phyloP scores from a whole-genome alignment of 768 basidiomycete species.

The Paxillus involutus region DNA sequence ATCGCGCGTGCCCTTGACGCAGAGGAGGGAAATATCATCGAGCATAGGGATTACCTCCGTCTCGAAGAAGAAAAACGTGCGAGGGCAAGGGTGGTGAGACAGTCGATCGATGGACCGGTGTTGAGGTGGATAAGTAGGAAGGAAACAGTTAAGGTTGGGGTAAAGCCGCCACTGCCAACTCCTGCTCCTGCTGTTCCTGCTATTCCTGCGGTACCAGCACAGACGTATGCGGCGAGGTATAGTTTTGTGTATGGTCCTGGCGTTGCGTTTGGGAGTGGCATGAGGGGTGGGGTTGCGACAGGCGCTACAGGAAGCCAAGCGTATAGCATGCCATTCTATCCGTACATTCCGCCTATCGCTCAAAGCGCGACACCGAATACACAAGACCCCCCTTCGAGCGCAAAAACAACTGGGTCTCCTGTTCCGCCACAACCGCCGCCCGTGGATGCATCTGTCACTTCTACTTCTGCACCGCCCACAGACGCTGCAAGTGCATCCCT shows the following conservation, averaged over 20 bases:
- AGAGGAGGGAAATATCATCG: constrained; percentile 80
- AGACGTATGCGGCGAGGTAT: constrained; percentile 16
- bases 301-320: constrained; percentile 15
- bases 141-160: constrained; percentile 54
- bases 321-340: constrained; percentile 28
- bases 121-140: constrained; percentile 68
- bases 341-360: constrained; percentile 17
- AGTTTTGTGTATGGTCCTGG: constrained; percentile 20
- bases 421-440: background rate
- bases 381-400: constrained; percentile 1
- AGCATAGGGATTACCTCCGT: constrained; percentile 77
- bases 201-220: constrained; percentile 7
- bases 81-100: constrained; percentile 57
- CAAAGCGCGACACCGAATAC: constrained; percentile 11
- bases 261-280: background rate
- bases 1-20: constrained; percentile 82
- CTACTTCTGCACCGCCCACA: background rate
- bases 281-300: background rate
- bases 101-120: constrained; percentile 62
- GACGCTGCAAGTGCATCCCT: background rate
- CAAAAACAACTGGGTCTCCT: background rate
- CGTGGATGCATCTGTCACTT: background rate
- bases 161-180: constrained; percentile 21
- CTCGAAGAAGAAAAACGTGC: constrained; percentile 82
- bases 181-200: constrained; percentile 22